Base-by-base conservation (phyloP, 352 stramenopile species). In the Globisporangium uncinulatum region DNA sequence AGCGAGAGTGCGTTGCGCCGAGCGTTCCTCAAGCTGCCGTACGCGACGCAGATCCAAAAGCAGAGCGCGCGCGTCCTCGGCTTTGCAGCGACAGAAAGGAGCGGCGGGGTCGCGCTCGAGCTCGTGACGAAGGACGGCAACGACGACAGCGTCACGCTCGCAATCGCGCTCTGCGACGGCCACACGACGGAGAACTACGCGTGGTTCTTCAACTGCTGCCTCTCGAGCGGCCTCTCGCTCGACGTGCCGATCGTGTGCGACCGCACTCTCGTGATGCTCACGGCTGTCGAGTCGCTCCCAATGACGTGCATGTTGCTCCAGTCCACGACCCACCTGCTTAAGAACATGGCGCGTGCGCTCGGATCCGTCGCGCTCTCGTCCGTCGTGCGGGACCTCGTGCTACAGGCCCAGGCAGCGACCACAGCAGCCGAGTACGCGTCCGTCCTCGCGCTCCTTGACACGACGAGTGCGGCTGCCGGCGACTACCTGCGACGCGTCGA, bases 11-110 rank as follows among this genome's bases (percentile, higher is more conserved):
- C 68, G 37, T 72, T 74, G 44, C 66, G 63, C n/a, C 66, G 71
- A 4, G 71, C 69, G 17, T 83, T 83, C 61, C 49, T 83, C n/a
- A 79, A 73, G 63, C 57, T 80, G 36, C 73, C 71, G 6, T 73
- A 74, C 39, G 70, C 72, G 6, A 51, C 61, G 11, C 47, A 69
- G 24, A 44, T 77, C 6, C 66, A 79, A 49, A 62, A 66, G 13
- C 41, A 71, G 15, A 75, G 71, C 20, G 53, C 66, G 54, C 54
- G 46, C 9, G 61, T 83, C 31, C 45, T 79, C 19, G 71, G 74
- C 0, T 54, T 80, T 0, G 74, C 74, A 56, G 62, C 62, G 4
- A 47, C 70, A 34, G 68, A 75, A 62, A 21, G 49, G 29, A 45
- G 66, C 39, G 59, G 65, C 24, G 66, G 67, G 19, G 57, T 37